Evolutionary conservation across 495 filamentous ascomycete genomes (phyloP).

Genomic region (Jackrogersella minutella): DNA sequence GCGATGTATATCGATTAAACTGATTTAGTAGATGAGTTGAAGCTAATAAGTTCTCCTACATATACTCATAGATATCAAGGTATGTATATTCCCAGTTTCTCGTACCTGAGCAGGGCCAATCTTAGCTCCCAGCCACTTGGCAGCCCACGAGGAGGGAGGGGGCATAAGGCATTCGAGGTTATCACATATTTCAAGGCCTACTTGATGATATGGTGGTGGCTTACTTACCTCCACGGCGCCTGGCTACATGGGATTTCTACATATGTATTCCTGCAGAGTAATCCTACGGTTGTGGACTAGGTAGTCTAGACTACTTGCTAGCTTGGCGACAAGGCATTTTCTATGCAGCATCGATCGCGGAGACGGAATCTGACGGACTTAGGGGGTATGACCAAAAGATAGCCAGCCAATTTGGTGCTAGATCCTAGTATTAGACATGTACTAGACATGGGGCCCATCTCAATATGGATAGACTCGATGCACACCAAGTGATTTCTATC

Average conservation of each 20-base stretch:
- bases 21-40: neutral
- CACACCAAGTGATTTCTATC: neutral
- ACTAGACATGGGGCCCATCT: neutral
- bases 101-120: slow-evolving; percentile 2
- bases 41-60: neutral
- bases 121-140: slow-evolving; percentile 14
- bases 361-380: neutral
- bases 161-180: neutral
- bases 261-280: slow-evolving; percentile 8
- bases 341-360: neutral
- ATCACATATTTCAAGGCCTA: slow-evolving; percentile 4
- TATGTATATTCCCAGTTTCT: too few relatives aligned
- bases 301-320: neutral
- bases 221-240: slow-evolving; percentile 19
- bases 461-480: neutral
- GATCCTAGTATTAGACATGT: neutral
- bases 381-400: neutral
- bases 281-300: neutral
- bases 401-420: too few relatives aligned
- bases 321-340: slow-evolving; percentile 10
- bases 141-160: neutral
- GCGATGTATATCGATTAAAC: neutral
- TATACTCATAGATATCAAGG: too few relatives aligned
- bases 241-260: neutral
- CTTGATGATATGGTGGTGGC: slow-evolving; percentile 6